Percentiles rank a stretch among this genome's conserved stretches.
Conservation (phyloP, 805 yeast species). For the Scheffersomyces coipomensis region DNA sequence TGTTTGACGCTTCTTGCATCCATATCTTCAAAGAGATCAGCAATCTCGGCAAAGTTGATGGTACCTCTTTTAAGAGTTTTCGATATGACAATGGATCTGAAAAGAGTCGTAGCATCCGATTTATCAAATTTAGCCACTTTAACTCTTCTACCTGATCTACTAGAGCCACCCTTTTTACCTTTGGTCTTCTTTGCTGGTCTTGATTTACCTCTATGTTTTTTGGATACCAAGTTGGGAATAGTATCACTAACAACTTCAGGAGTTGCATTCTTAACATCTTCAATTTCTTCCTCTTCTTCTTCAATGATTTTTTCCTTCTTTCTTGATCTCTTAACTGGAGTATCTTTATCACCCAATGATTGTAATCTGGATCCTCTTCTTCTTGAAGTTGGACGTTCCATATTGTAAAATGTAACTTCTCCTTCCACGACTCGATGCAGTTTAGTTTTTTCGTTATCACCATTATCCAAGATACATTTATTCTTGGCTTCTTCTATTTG, state of each 20-base stretch:
- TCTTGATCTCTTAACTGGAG: not conserved
- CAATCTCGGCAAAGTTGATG: slow-evolving; percentile 66
- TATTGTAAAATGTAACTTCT: slow-evolving; percentile 21
- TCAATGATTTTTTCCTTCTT: not conserved
- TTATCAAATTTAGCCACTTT: slow-evolving; percentile 28
- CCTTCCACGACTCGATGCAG: slow-evolving; percentile 24
- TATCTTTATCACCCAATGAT: slow-evolving; percentile 10
- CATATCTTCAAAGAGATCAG: slow-evolving; percentile 44
- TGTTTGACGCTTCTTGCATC: slow-evolving; percentile 48
- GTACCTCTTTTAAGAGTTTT: slow-evolving; percentile 55
- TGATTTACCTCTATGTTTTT: slow-evolving; percentile 11
- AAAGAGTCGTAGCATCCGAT: slow-evolving; percentile 52
- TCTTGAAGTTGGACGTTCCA: slow-evolving; percentile 4
- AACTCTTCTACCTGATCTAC: slow-evolving; percentile 8
- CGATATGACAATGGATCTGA: slow-evolving; percentile 65
- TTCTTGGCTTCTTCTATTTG: slow-evolving; percentile 23
- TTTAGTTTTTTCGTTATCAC: slow-evolving; percentile 11
- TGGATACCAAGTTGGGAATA: slow-evolving; percentile 8
- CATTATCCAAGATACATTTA: slow-evolving; percentile 24
- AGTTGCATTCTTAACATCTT: not conserved
- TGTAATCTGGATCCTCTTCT: slow-evolving; percentile 18
- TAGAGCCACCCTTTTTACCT: not conserved
- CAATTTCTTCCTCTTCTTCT: not conserved
- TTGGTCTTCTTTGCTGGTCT: slow-evolving; percentile 5
- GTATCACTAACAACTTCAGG: not conserved